These are phyloP conservation scores for Cystoisospora suis DNA, from an alignment of 169 alveolate genomes.

Conservation along the genomic window DNA sequence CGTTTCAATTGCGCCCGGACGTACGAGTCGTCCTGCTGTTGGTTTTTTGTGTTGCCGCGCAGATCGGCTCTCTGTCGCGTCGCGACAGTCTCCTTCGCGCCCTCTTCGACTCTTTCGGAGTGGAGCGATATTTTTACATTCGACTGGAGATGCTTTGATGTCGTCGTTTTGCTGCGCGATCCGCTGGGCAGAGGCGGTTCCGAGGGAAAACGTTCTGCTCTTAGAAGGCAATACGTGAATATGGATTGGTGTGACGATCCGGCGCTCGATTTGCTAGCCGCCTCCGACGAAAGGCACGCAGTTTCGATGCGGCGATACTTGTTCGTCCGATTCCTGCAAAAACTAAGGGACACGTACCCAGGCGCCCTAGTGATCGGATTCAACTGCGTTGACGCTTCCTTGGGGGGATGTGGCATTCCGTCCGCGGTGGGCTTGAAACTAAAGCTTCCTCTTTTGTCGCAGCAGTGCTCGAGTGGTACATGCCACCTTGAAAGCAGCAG, in stretches of 20 bases:
- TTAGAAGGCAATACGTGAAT: neutral
- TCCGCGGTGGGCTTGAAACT: neutral
- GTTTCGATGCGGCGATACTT: neutral
- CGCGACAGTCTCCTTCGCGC: neutral
- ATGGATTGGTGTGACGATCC: neutral
- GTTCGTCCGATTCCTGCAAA: neutral
- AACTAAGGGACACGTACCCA: neutral
- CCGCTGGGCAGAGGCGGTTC: neutral
- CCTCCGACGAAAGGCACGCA: too few relatives aligned
- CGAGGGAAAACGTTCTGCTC: neutral
- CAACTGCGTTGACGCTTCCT: neutral
- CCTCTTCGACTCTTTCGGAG: neutral
- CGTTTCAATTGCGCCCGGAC: too few relatives aligned
- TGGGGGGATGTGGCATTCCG: constrained; percentile 5
- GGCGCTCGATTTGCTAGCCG: too few relatives aligned
- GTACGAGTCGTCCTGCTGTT: too few relatives aligned
- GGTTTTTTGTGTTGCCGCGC: neutral
- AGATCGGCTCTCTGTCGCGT: neutral
- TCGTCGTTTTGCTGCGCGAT: neutral
- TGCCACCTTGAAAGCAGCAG: neutral
- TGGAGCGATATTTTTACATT: neutral
- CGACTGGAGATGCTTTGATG: neutral
- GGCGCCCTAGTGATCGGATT: neutral
- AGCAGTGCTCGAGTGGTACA: neutral
- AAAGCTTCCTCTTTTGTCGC: neutral